Evolutionary conservation across 495 filamentous ascomycete species (phyloP).

Genomic region (Hyaloscypha variabilis): DNA sequence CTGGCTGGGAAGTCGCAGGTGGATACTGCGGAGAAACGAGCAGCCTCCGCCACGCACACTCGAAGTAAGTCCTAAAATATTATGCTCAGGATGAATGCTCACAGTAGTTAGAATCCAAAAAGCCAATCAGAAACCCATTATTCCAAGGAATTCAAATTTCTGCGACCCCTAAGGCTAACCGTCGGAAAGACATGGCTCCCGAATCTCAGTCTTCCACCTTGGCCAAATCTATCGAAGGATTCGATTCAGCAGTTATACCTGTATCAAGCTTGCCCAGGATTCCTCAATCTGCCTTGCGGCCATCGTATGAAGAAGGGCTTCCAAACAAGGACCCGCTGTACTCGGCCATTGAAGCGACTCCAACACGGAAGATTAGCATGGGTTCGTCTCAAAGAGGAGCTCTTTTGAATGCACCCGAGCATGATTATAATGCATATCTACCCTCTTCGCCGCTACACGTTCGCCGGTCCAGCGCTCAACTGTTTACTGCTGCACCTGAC

Average conservation of each 20-base stretch:
- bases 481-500: slow-evolving; percentile 23
- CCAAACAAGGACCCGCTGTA: slow-evolving; percentile 18
- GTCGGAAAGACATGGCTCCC: slow-evolving; percentile 49
- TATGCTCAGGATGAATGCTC: slow-evolving; percentile 27
- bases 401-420: not conserved
- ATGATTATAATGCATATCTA: slow-evolving; percentile 10
- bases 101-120: slow-evolving; percentile 58
- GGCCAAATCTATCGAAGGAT: slow-evolving; percentile 24
- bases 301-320: slow-evolving; percentile 9
- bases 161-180: slow-evolving; percentile 70
- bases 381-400: not conserved
- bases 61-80: slow-evolving; percentile 29
- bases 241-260: slow-evolving; percentile 25
- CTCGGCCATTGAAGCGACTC: slow-evolving; percentile 24
- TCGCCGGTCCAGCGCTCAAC: slow-evolving; percentile 23
- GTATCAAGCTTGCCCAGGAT: slow-evolving; percentile 34
- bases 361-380: slow-evolving; percentile 19
- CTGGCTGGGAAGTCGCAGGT: slow-evolving; percentile 73
- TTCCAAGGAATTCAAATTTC: slow-evolving; percentile 67
- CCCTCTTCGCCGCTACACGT: slow-evolving; percentile 27
- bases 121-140: slow-evolving; percentile 62
- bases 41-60: slow-evolving; percentile 39
- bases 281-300: slow-evolving; percentile 28
- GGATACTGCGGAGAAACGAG: slow-evolving; percentile 67
- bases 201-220: slow-evolving; percentile 21